Evolutionary conservation across 345 rosid species (phyloP), one percentile per base, ranked within the genome.

Genomic region (Eucalyptus camaldulensis): DNA sequence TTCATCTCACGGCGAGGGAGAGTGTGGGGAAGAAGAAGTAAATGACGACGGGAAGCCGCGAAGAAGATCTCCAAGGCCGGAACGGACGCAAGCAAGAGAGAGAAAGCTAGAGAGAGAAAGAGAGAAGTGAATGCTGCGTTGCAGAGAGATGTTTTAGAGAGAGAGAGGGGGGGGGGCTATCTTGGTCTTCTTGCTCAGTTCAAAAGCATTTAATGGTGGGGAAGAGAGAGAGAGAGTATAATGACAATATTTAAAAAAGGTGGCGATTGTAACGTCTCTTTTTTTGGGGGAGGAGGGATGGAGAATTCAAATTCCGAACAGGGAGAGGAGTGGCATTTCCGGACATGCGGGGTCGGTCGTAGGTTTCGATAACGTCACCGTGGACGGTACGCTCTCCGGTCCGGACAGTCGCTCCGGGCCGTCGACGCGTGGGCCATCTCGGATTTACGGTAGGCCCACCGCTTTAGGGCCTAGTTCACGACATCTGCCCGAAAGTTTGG

Each of bases 261-360:
- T 88, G 31, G 29, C 6, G 81, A 22, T 67, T 90, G 50, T 87
- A 96, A 96, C 98, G 96, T 93, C 98, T 94, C 96, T 96, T 90
- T 93, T 80, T 43, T 40, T 12, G 31, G 45, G 81, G 9, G 25
- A 10, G 31, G 88, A 92, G 94, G 90, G 95, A 93, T 90, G 91
- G 90, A 80, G 91, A 90, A 92, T 95, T 95, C 97, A 94, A 95
- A 95, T 93, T 93, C 92, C 91, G 88, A 94, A 92, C 89, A 85
- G 90, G 85, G 90, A 67, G 87, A 44, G 3, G 90, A 86, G 33
- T 91, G 44, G 87, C 44, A n/a, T 33, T 54, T 60, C 40, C 40
- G 12, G 5, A n/a, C 81, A 16, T 17, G 83, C 13, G 80, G 49
- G 88, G 21, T 19, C 49, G 12, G n/a, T 11, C 88, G 25, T 60